Evolutionary conservation across 2,329 filamentous ascomycete genomes (phyloP), one percentile per base, ranked within the genome.

Genomic region (Alternaria dauci): DNA sequence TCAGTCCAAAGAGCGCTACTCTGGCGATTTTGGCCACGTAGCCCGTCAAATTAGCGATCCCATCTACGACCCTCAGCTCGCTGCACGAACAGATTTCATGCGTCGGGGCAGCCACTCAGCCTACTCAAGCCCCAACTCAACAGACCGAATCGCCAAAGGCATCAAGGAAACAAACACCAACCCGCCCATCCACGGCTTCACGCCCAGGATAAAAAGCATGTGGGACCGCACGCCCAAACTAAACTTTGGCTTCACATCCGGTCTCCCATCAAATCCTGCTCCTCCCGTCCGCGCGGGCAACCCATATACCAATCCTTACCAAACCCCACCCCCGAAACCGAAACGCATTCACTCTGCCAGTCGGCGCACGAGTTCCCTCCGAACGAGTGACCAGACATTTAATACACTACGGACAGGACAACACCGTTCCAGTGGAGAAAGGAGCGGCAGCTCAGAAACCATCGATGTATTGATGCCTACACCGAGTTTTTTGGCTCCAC

Each of bases 391-490:
- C 36, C 58, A 5, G 46, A 59, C 18, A 12, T 56, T 55, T 62
- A 9, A 57, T 63, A 50, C 55, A 8, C 38, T 41, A 41, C 59
- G 50, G 14, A 25, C 52, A 32, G 50, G 32, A 3, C 55, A 51
- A 23, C 48, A 47, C n/a, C 47, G 59, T n/a, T 34, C 59, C 14
- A 41, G 43, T 20, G 41, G 18, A 7, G 18, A 12, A 9, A 66
- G 79, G 25, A 76, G 65, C 30, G 76, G 67, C 14, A 81, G 78
- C 57, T 76, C 76, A 34, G 81, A 82, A 53, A 83, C 81, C 0
- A 82, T 83, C 38, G 77, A 81, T 53, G 78, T 82, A 23, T 62
- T 79, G n/a, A 79, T 80, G 78, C 77, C 76, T 5, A 71, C 76
- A n/a, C 73, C 72, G 5, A 70, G 67, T n/a, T 77, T 77, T 58